Base-by-base conservation (phyloP, 805 yeast genomes). In the Candida insectorum region DNA sequence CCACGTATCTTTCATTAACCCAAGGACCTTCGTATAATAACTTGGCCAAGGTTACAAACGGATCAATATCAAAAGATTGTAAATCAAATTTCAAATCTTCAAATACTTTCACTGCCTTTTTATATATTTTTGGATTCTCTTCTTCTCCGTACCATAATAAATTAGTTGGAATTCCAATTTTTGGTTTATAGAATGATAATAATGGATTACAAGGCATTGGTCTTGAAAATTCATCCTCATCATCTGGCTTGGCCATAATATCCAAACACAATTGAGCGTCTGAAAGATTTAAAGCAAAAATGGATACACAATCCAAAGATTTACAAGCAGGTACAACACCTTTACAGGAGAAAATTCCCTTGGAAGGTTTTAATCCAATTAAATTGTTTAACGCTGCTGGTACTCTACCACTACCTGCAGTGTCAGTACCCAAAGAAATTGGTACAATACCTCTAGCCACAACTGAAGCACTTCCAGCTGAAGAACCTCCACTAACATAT, bases 311-410 rank as follows among this genome's bases (percentile, higher is more conserved):
- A 58, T 91, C 98, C 33, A 91, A 71, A 1, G 96, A 86, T 56
- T 82, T 85, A 62, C 98, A 91, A 12, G 97, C 97, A 11, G 97
- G 97, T 5, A 93, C 93, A n/a, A 91, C 95, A 42, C 98, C 98
- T 4, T 69, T 57, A 37, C 94, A 79, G 6, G 95, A 85, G 48
- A 91, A 81, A 1, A 77, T 77, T 35, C 98, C 98, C 41, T 79
- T 78, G 1, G 97, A 81, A 24, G 98, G 97, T 60, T 91, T 91
- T 45, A 93, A 73, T 14, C 97, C 97, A 44, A 91, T 75, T 47
- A 88, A 63, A 60, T 93, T 93, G 71, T 91, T 91, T 45, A 91
- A 69, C 19, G 88, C 91, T 16, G 97, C 97, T 17, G 98, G 98
- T 20, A 91, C 98, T 52, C 98, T 77, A 26, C 97, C 97, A 5